phyloP scores from a whole-genome alignment of 352 stramenopile genomes.

The Phytophthora palmivora region DNA sequence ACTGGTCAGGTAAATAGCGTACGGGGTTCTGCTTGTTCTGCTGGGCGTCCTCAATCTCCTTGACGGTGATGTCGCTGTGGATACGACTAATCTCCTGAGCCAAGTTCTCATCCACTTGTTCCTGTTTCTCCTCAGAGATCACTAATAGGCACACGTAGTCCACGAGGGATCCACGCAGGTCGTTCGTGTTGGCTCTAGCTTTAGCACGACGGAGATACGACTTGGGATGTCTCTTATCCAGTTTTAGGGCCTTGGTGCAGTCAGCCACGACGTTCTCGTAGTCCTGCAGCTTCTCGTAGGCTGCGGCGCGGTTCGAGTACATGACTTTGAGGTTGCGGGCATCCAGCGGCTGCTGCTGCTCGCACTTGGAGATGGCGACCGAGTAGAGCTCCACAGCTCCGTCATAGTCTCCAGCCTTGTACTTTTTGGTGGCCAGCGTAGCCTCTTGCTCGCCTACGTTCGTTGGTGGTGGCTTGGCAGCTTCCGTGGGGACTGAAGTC shows the following conservation, averaged over 20 bases:
- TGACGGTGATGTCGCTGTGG: conserved; percentile 72
- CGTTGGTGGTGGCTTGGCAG: conserved; percentile 8
- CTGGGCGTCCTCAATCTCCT: conserved; percentile 69
- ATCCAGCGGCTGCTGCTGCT: conserved; percentile 63
- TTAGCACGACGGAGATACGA: conserved; percentile 82
- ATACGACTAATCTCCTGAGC: conserved; percentile 80
- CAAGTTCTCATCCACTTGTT: conserved; percentile 75
- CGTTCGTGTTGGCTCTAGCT: conserved; percentile 52
- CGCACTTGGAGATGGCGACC: conserved; percentile 65
- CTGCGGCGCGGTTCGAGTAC: conserved; percentile 83
- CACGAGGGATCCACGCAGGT: conserved; percentile 70
- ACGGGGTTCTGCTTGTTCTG: conserved; percentile 65
- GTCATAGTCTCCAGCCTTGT: conserved; percentile 75
- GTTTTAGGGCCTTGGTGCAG: conserved; percentile 58
- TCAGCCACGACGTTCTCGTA: conserved; percentile 67
- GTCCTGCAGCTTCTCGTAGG: conserved; percentile 76
- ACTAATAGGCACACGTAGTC: conserved; percentile 85
- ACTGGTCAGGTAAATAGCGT: conserved; percentile 76
- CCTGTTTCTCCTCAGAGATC: conserved; percentile 80
- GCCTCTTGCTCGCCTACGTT: conserved; percentile 70
- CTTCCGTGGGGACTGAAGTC: conserved; percentile 39
- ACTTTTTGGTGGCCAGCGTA: conserved; percentile 77
- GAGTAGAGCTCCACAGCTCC: conserved; percentile 79
- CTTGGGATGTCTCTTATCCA: conserved; percentile 83
- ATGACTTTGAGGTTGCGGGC: conserved; percentile 86